phyloP scores from a whole-genome alignment of 2,329 filamentous ascomycete genomes.

The Teratosphaeria zuluensis region DNA sequence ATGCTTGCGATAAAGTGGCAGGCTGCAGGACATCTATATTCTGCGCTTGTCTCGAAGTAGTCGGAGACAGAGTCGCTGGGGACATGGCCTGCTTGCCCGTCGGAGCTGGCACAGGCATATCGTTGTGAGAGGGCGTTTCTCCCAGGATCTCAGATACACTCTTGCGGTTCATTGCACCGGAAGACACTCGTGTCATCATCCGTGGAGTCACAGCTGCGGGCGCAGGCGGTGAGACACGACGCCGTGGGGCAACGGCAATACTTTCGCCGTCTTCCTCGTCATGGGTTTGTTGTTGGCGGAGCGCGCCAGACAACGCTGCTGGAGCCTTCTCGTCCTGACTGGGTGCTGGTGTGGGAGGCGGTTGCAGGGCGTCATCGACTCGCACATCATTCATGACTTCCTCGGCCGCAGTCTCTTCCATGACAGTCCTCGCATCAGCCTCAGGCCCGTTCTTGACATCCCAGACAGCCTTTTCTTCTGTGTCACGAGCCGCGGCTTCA shows the following conservation, averaged over 20 bases:
- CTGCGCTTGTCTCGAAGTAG: conserved; percentile 1
- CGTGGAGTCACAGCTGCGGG: conserved; percentile 25
- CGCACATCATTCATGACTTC: conserved; percentile 12
- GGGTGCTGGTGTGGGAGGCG: conserved; percentile 1
- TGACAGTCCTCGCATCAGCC: conserved; percentile 9
- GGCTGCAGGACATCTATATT: neutral
- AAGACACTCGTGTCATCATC: conserved; percentile 60
- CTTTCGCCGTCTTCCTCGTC: conserved; percentile 14
- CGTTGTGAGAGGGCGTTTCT: conserved; percentile 1
- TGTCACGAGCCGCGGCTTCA: conserved; percentile 23
- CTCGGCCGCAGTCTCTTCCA: conserved; percentile 16
- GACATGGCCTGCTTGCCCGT: neutral
- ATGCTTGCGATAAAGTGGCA: neutral
- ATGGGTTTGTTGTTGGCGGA: neutral
- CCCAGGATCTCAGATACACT: conserved; percentile 51
- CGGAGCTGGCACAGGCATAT: neutral
- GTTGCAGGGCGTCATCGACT: neutral
- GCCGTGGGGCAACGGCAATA: conserved; percentile 13
- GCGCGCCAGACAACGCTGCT: neutral
- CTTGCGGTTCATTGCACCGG: conserved; percentile 60
- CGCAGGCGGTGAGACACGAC: neutral
- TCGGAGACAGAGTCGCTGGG: conserved; percentile 1
- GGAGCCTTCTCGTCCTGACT: conserved; percentile 2
- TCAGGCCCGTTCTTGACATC: conserved; percentile 20
- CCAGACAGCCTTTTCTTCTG: conserved; percentile 34